Base-by-base conservation (phyloP, 2,329 filamentous ascomycete species). In the Ophiostoma sp. region DNA sequence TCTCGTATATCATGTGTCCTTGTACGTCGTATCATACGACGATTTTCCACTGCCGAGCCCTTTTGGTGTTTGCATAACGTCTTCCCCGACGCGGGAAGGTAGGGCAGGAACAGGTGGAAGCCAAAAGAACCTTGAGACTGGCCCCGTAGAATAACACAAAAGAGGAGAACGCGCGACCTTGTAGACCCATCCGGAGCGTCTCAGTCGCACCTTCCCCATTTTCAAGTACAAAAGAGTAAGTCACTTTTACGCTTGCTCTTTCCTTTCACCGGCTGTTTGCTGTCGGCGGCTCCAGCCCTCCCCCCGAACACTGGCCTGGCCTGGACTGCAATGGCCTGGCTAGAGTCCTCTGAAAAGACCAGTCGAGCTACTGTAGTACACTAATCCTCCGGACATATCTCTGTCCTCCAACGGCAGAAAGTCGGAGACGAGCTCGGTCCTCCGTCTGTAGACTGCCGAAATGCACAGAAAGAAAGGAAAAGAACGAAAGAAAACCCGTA, bases 41-140 rank as follows among this genome's bases (percentile, higher is more conserved):
- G 11, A 15, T 1, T 42, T 25, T 25, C n/a, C 33, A 42, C 59
- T 64, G 59, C 59, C 59, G 59, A 64, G 59, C n/a, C 11, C 17
- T 33, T 33, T 59, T 42, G n/a, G 33, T 25, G 59, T 11, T 36
- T 36, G 8, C 33, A 64, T 28, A n/a, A 42, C 39, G 39, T 42
- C 39, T 42, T 8, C 39, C 39, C 39, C 39, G 39, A 42, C 39
- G 31, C 59, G 59, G 59, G 59, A 63, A 3, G 33, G 25, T 42
- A 64, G 19, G 64, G 64, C 42, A 69, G 64, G 64, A 12, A 19
- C 25, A n/a, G 66, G 57, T 70, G 69, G 69, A 70, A 70, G 69
- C 52, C 22, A 45, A 70, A 59, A 70, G 69, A 70, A 70, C 52
- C 50, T 70, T 11, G 28, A n/a, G 33, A 22, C 48, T 57, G 36